Conservation (phyloP, 176 grass and related monocot species). For the Lolium rigidum region DNA sequence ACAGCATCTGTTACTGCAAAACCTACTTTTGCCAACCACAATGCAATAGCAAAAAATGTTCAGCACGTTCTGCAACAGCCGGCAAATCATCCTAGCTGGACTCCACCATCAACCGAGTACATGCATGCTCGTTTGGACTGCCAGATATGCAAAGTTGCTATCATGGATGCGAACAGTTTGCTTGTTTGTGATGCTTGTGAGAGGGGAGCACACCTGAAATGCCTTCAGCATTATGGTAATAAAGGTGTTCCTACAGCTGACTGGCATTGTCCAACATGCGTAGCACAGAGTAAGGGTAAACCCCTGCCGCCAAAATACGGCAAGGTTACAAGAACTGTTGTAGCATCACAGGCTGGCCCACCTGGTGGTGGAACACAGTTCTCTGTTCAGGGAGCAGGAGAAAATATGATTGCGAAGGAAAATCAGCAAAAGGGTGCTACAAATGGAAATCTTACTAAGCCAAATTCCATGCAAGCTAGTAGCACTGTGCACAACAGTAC, state of each 20-base stretch:
- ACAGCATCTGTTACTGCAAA: constrained; percentile 52
- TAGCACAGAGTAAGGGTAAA: constrained; percentile 81
- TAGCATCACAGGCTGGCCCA: constrained; percentile 56
- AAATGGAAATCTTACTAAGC: constrained; percentile 58
- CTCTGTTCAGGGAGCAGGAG: constrained; percentile 47
- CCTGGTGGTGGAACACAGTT: constrained; percentile 44
- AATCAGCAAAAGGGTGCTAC: constrained; percentile 59
- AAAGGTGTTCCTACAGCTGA: constrained; percentile 86
- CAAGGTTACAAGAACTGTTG: constrained; percentile 84
- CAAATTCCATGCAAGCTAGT: constrained; percentile 40
- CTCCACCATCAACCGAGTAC: constrained; percentile 88
- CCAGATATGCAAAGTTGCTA: constrained; percentile 81
- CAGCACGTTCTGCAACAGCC: constrained; percentile 60
- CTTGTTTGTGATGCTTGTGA: constrained; percentile 99
- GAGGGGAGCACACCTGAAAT: constrained; percentile 92
- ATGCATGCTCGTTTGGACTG: constrained; percentile 78
- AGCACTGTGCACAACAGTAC: constrained; percentile 39
- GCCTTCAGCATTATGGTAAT: constrained; percentile 82
- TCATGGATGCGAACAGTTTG: constrained; percentile 79
- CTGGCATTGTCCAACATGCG: constrained; percentile 91
- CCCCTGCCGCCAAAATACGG: constrained; percentile 98
- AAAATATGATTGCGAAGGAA: constrained; percentile 50
- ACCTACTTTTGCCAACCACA: constrained; percentile 62
- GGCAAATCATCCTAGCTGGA: constrained; percentile 75
- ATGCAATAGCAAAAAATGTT: constrained; percentile 79